phyloP scores from a whole-genome alignment of 2,329 filamentous ascomycete species.

The Alternaria solani region DNA sequence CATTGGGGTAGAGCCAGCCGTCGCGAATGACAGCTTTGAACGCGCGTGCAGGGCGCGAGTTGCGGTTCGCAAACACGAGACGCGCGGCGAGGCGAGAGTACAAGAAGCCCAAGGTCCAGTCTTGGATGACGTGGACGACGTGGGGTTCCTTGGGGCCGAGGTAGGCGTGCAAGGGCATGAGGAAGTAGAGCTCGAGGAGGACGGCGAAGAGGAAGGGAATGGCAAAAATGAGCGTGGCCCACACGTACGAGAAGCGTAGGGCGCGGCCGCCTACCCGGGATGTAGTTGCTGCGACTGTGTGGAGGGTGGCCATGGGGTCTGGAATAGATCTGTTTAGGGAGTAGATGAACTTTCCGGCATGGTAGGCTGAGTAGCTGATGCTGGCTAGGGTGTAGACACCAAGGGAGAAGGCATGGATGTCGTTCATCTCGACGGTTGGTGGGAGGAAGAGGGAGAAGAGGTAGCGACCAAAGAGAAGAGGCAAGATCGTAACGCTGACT shows the following conservation, averaged over 20 bases:
- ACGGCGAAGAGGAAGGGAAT: constrained; percentile 82
- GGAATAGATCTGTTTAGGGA: constrained; percentile 37
- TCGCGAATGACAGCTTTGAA: constrained; percentile 74
- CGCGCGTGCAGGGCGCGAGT: constrained; percentile 76
- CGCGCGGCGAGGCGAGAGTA: constrained; percentile 83
- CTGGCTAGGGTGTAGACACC: constrained; percentile 83
- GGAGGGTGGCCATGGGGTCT: constrained; percentile 43
- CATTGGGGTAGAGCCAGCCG: constrained; percentile 80
- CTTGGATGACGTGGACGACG: constrained; percentile 85
- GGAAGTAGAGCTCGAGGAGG: constrained; percentile 85
- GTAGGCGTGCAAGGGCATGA: constrained; percentile 86
- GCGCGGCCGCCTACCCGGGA: constrained; percentile 47
- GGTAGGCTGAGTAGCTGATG: constrained; percentile 63
- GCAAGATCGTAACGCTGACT: constrained; percentile 83
- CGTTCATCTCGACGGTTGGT: constrained; percentile 73
- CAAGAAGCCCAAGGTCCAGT: constrained; percentile 91
- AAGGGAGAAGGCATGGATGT: constrained; percentile 94
- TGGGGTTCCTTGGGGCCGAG: constrained; percentile 61
- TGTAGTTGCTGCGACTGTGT: constrained; percentile 33
- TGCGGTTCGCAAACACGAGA: constrained; percentile 71
- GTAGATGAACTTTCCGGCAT: constrained; percentile 58
- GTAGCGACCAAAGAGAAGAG: constrained; percentile 81
- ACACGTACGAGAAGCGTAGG: constrained; percentile 74
- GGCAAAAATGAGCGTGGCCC: constrained; percentile 75
- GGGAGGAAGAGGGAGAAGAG: constrained; percentile 80